Evolutionary conservation across 352 stramenopile genomes (phyloP), one percentile per base, ranked within the genome.

Genomic region (Phytophthora brassicae): DNA sequence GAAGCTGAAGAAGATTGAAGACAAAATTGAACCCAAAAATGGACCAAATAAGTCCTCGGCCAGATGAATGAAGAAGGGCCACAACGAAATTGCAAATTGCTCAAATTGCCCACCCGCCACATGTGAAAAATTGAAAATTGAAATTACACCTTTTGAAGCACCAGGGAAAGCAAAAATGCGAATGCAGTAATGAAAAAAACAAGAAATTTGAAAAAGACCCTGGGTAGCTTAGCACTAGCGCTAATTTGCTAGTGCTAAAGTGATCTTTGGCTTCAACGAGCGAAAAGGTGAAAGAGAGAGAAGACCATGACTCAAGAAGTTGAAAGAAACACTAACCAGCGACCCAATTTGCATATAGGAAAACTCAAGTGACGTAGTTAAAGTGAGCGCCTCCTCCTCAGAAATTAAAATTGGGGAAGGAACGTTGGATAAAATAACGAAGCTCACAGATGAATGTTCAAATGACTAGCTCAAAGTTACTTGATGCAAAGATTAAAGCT

Each of bases 71-170:
- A 71, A 72, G 49, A 50, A 66, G 48, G 56, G 52, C 48, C 47
- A 38, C 55, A 48, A 44, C 41, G 56, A 73, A 73, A 73, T 71
- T 70, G 68, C 59, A 67, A 70, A 73, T 31, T 70, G 41, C 54
- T 47, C 68, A 60, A 70, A 70, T 69, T 70, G 63, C 68, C 49
- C 39, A 47, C 43, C 47, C 58, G 48, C 23, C 49, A 56, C 43
- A 60, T 57, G 62, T 46, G 66, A 56, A 72, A 77, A 68, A 68
- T 66, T 31, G 61, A 68, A 64, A 73, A 62, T 67, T n/a, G 61
- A 66, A 76, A 77, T 74, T 72, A 74, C 60, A 74, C 71, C 64
- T 71, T 77, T 77, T 74, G 65, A 74, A 74, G 68, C 54, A 58
- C 49, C 16, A 63, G 55, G 43, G 53, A 56, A 41, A 62, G 64